Base-by-base conservation (phyloP, 495 filamentous ascomycete species). In the Chaetomidium leptoderma region DNA sequence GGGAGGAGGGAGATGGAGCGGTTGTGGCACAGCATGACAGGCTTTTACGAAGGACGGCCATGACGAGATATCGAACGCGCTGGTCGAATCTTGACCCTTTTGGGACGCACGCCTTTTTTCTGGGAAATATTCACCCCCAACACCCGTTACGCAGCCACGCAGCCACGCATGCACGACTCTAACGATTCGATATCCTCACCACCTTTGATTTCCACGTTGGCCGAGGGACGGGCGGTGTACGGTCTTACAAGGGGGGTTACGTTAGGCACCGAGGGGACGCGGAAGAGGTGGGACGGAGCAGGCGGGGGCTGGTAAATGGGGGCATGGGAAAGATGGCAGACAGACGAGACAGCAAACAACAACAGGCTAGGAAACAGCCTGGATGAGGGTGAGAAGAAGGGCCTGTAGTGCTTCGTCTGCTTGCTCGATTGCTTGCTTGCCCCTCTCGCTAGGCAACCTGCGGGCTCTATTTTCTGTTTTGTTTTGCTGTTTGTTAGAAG, bases 211-310 rank as follows among this genome's bases (percentile, higher is more conserved):
- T n/a, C n/a, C n/a, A n/a, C n/a, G n/a, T n/a, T n/a, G n/a, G n/a
- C n/a, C 27, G 27, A 49, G 16, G 16, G 46, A 33, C 27, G 17
- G n/a, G 46, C 16, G 46, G 33, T 58, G 51, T n/a, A n/a, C n/a
- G n/a, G n/a, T n/a, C n/a, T n/a, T n/a, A n/a, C n/a, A n/a, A n/a
- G n/a, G n/a, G n/a, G n/a, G n/a, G n/a, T n/a, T n/a, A n/a, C n/a
- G n/a, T n/a, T n/a, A n/a, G n/a, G n/a, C n/a, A n/a, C n/a, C n/a
- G n/a, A n/a, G n/a, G n/a, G n/a, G n/a, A n/a, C 32, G 32, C 2
- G 9, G 7, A 13, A 35, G 14, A 35, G 32, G 14, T 9, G 32
- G 32, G 32, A 35, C 7, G 32, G 32, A 35, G 32, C 9, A 8
- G 32, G 32, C 2, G 32, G 32, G 14, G 32, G n/a, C n/a, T n/a